Base-by-base conservation (phyloP, 495 filamentous ascomycete genomes). In the Tuber melanosporum region DNA sequence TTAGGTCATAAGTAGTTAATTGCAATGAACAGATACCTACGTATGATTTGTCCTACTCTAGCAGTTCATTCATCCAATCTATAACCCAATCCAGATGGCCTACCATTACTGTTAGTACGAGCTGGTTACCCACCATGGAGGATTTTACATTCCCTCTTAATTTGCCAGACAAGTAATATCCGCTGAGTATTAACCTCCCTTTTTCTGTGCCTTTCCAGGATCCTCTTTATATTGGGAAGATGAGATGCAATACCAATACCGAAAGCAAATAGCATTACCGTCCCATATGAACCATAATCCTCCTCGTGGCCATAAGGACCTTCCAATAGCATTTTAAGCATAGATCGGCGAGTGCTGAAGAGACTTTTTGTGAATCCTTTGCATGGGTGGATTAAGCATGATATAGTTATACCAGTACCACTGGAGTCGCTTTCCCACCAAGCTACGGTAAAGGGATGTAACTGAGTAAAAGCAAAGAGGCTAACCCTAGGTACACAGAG, bases 171-270 rank as follows among this genome's bases (percentile, higher is more conserved):
- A 69, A 86, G 79, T 0, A 75, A 77, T 45, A 86, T 84, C 17
- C 74, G 79, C 43, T 81, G 80, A 32, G 83, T 86, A 41, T 74
- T 57, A 70, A 85, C 79, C 42, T 80, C 22, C 45, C 80, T 82
- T 32, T 76, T 77, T 39, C 83, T 74, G 78, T 84, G 77, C 71
- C 84, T 76, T 46, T 83, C 80, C 3, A 86, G 73, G 20, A 86
- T 72, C 42, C 84, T 81, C 69, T 85, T 84, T 43, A 85, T 84
- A 76, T 85, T 85, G n/a, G 82, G 84, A 45, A 86, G 76, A 46
- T 85, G 80, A 72, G 80, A 81, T 17, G 82, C 83, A 36, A 86
- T 86, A 1, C 85, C 84, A 72, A 86, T 86, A 32, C 85, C 82
- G 22, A 82, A 84, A 10, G 83, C 79, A 74, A 84, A 78, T 77